Evolutionary conservation across 192 early-diverging fungal species (phyloP).

Genomic region (Coemansia sp.): DNA sequence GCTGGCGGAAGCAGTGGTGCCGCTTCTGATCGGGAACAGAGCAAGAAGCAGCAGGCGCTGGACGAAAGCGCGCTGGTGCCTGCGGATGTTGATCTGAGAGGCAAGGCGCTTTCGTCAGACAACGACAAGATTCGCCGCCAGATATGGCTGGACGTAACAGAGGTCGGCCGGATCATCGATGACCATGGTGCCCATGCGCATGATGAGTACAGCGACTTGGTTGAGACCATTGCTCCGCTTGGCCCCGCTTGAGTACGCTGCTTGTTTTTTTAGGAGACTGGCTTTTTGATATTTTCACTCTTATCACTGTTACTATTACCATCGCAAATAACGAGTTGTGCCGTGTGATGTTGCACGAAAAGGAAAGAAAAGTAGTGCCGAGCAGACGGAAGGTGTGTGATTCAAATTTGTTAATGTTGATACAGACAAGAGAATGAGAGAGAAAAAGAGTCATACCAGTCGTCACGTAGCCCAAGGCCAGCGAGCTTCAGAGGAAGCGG

Average conservation of each 20-base stretch:
- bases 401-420: conserved; percentile 3
- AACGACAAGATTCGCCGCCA: conserved; percentile 53
- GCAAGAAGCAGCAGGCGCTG: neutral
- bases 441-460: neutral
- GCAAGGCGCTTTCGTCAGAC: conserved; percentile 22
- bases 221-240: conserved; percentile 26
- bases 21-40: neutral
- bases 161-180: conserved; percentile 18
- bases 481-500: conserved; percentile 45
- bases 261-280: neutral
- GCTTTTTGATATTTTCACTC: too few species aligned
- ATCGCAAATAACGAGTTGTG: too few species aligned
- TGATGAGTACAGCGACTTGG: conserved; percentile 18
- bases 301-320: too few species aligned
- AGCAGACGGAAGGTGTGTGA: neutral
- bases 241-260: conserved; percentile 5
- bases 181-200: conserved; percentile 18
- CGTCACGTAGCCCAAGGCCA: too few species aligned
- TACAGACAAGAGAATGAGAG: neutral
- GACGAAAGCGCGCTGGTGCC: conserved; percentile 27
- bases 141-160: conserved; percentile 41
- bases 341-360: neutral
- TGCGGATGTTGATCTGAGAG: conserved; percentile 30
- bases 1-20: neutral
- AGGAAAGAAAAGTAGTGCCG: neutral